A percentile compares a stretch with the other conserved stretches of the same genome.
Conservation (phyloP, 257 asterid species). For the Haberlea rhodopensis region DNA sequence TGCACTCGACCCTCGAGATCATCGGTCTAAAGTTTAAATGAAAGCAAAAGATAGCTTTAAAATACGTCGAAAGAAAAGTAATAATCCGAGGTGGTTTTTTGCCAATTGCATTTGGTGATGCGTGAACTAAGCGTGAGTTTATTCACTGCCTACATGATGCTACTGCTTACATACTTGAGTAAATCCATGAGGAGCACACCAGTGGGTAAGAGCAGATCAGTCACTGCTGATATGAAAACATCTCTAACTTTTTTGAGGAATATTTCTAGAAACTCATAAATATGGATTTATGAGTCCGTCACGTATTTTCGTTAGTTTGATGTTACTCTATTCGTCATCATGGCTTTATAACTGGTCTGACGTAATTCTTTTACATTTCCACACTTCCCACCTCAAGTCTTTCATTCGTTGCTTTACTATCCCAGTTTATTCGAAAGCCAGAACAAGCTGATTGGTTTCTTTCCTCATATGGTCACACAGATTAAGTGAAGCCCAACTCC, state of each 20-base stretch:
- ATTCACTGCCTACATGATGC: too few relatives aligned
- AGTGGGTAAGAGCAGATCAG: too few relatives aligned
- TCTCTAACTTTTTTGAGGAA: too few relatives aligned
- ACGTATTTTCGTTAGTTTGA: too few relatives aligned
- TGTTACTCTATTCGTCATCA: too few relatives aligned
- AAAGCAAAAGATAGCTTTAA: not conserved
- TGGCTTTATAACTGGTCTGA: too few relatives aligned
- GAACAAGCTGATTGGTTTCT: not conserved
- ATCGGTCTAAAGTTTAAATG: conserved; percentile 52
- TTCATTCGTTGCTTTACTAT: not conserved
- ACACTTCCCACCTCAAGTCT: not conserved
- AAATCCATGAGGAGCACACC: too few relatives aligned
- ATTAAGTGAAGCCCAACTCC: not conserved
- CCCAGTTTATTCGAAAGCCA: not conserved
- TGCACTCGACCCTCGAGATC: conserved; percentile 86
- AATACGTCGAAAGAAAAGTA: not conserved
- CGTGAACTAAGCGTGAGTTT: not conserved
- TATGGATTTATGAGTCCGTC: too few relatives aligned
- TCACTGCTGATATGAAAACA: too few relatives aligned
- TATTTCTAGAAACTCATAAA: too few relatives aligned
- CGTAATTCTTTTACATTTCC: not conserved
- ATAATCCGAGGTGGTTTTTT: not conserved
- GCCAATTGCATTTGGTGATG: not conserved
- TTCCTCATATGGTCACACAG: not conserved
- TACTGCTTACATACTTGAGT: too few relatives aligned